Conservation (phyloP, 768 basidiomycete species). For the Austroboletus eburneus region DNA sequence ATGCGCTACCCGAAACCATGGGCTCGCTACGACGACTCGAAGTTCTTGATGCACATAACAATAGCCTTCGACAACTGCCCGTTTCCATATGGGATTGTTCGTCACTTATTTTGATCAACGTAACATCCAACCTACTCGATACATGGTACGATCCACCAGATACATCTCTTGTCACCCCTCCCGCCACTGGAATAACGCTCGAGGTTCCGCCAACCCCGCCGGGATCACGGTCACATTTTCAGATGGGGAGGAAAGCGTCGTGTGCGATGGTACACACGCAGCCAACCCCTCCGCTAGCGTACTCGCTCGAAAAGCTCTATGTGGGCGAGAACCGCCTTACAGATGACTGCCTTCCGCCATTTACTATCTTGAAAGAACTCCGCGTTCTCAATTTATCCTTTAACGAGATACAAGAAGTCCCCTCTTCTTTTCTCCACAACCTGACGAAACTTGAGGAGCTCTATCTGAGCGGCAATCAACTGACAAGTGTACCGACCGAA, state of each 20-base stretch:
- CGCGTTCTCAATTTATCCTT: constrained; percentile 87
- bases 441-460: constrained; percentile 74
- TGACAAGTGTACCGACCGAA: constrained; percentile 86
- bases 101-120: constrained; percentile 68
- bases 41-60: constrained; percentile 84
- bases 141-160: constrained; percentile 65
- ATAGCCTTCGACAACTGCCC: constrained; percentile 77
- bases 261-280: constrained; percentile 29
- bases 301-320: constrained; percentile 73
- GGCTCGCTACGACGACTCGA: constrained; percentile 73
- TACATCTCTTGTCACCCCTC: constrained; percentile 24
- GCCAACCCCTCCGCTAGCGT: constrained; percentile 54
- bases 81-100: constrained; percentile 79
- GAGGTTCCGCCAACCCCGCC: constrained; percentile 16
- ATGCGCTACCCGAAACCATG: constrained; percentile 68
- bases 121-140: constrained; percentile 81
- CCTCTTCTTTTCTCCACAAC: constrained; percentile 68
- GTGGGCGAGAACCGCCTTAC: constrained; percentile 87
- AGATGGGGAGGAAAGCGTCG: constrained; percentile 33
- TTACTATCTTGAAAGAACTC: constrained; percentile 75
- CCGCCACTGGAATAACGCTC: constrained; percentile 19
- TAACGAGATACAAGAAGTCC: constrained; percentile 90
- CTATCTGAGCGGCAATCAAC: constrained; percentile 93
- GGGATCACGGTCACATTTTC: constrained; percentile 14
- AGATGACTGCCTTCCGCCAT: constrained; percentile 70